Base-by-base conservation (phyloP, 2,329 filamentous ascomycete species). In the Parascedosporium putredinis region DNA sequence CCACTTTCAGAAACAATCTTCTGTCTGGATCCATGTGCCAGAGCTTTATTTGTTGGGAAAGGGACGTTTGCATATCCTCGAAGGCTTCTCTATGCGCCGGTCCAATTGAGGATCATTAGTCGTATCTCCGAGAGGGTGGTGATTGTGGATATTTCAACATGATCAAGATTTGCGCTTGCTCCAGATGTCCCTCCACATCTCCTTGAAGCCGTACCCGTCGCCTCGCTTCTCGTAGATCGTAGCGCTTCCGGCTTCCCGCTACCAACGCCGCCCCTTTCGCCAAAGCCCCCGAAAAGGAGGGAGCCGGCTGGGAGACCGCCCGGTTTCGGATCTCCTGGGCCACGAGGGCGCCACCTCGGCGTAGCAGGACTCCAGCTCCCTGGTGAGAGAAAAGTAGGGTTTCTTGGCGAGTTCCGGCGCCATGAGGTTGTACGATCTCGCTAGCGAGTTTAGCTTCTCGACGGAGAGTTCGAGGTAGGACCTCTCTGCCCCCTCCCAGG, bases 401-500 rank as follows among this genome's bases (percentile, higher is more conserved):
- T 95, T 95, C 67, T 93, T 94, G 2, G 91, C 90, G 2, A 95
- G 74, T 50, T 88, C 84, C 0, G 93, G 93, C 0, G 93, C 91
- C 81, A 95, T 91, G 3, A 97, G 78, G 59, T 97, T 97, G 71
- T 98, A 98, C 12, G 86, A 86, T 23, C 93, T 79, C 6, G 88
- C 84, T 45, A 94, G 73, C 25, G 69, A 66, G 65, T 97, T 97
- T 50, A 97, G 78, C 51, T 87, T 81, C 44, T 78, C 75, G 55
- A 98, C 77, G 4, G 87, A 79, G 4, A 93, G 75, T 34, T 76
- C 78, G 62, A 90, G 81, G 67, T 95, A 97, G 5, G 82, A 73
- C 3, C 70, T 67, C 64, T 97, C 88, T 5, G 78, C 75, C 18
- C 72, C 67, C 55, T 93, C 78, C 84, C 91, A 96, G 1, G 76